Base-by-base conservation (phyloP, 2,329 filamentous ascomycete genomes). In the Botrytis sinoallii region DNA sequence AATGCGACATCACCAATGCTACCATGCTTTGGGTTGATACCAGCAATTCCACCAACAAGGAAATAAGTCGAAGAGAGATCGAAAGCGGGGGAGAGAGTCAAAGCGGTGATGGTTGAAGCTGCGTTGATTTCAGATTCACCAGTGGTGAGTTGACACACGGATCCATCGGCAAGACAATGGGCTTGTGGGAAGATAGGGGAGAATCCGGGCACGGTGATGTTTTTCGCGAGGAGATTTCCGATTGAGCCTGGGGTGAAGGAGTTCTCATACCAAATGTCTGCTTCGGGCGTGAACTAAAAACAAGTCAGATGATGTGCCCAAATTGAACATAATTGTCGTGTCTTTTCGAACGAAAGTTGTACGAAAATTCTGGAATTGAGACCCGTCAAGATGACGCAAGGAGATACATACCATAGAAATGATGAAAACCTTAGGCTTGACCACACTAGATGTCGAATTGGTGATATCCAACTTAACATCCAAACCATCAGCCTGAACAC, bases 41-140 rank as follows among this genome's bases (percentile, higher is more conserved):
- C 92, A 2, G 89, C 92, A 75, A 95, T 94, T 3, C 92, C 92
- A 1, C 87, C 89, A 44, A 93, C 81, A 73, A 94, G 82, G 82
- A 93, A 93, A 83, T 94, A 94, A 1, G 92, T 91, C 66, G 84
- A 81, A 1, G 83, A 85, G 20, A 94, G 85, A 81, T 94, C 86
- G 81, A 94, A 93, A 18, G 83, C 79, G 1, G 84, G 80, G 0
- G 89, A 91, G 22, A 90, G 85, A n/a, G 88, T 84, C 16, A 94
- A 84, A 0, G 92, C 88, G 65, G 86, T 86, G 75, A 92, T 86
- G 0, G 90, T 90, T 10, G 87, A 83, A 0, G 92, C 92, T 0
- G 92, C 91, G 80, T 94, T 95, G 84, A 94, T 93, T 82, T 93
- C 91, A 16, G 86, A 85, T 81, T 91, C 90, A 73, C 91, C 91